A percentile compares a stretch with the other conserved stretches of the same genome.
phyloP scores from a whole-genome alignment of 257 asterid genomes.

The Orobanche coerulescens region DNA sequence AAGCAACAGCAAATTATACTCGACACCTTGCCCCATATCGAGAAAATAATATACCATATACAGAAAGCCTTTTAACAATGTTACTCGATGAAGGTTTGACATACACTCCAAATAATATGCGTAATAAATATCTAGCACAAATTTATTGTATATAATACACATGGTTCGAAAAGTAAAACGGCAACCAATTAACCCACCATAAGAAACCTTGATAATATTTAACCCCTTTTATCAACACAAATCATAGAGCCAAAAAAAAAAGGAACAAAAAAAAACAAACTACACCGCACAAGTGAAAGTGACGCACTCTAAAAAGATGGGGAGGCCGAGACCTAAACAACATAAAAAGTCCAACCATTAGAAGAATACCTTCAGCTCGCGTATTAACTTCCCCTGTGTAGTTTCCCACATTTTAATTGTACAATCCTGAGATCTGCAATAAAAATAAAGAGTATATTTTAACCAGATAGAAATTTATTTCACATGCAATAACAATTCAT shows the following conservation, averaged over 20 bases:
- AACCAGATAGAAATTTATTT: neutral
- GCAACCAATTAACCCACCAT: slow-evolving; percentile 9
- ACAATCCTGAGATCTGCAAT: slow-evolving; percentile 87
- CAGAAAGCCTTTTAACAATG: neutral
- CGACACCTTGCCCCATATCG: neutral
- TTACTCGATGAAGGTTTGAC: neutral
- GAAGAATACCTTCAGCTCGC: slow-evolving; percentile 68
- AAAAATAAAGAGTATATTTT: slow-evolving; percentile 11
- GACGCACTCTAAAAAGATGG: neutral
- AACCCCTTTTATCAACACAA: neutral
- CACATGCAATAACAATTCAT: slow-evolving; percentile 9
- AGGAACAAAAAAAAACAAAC: neutral
- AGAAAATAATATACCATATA: slow-evolving; percentile 4
- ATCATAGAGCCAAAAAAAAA: neutral
- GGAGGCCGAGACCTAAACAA: neutral
- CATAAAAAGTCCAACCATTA: neutral
- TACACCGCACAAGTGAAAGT: neutral
- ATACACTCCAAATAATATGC: neutral
- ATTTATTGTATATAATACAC: neutral
- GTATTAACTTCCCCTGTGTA: slow-evolving; percentile 77
- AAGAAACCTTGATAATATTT: neutral
- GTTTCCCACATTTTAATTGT: slow-evolving; percentile 95
- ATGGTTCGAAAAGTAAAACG: neutral
- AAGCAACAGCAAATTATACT: slow-evolving; percentile 5
- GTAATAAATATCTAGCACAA: neutral